Evolutionary conservation across 2,329 filamentous ascomycete genomes (phyloP), one percentile per base, ranked within the genome.

Genomic region (Cladophialophora chaetospira): DNA sequence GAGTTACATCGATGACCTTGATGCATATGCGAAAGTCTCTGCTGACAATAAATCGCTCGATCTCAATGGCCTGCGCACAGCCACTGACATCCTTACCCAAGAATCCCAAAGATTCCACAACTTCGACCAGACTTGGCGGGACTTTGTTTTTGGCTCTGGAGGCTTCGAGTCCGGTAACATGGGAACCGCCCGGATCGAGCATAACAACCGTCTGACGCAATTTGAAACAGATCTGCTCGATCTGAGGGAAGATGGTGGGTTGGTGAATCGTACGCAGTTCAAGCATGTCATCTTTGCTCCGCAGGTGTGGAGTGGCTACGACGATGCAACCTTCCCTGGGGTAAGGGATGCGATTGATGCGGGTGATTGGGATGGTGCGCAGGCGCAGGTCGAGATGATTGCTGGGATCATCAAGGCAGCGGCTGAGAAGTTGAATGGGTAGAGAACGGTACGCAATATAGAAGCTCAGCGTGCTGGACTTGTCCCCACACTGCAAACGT

Each of bases 241-340:
- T 74, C 70, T 91, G 49, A 84, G 87, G 38, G 53, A 61, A 10
- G 53, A 47, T 9, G 60, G 55, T 4, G 64, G 63, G 1, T 47
- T 64, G 17, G 51, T 47, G 35, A 90, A 90, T 66, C 86, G 93
- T 63, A 89, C 88, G 4, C 94, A 97, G 74, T 99, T 91, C 80
- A 96, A 95, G 72, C 94, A 97, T 73, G 82, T 95, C 68, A 76
- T 99, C 55, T 96, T 92, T 70, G 93, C 89, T 1, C 94, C 94
- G 0, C 84, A 90, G 67, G 77, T 84, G 2, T 92, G 90, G 87
- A 86, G 86, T 29, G 84, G 82, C 33, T 82, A 87, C 63, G 82
- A 88, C 28, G 82, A 82, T 54, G 82, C 82, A 0, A 83, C 83
- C 60, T 95, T 95, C 74, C 93, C 93, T 0, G 87, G 87, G n/a